A percentile compares a stretch with the other conserved stretches of the same genome.
These are phyloP conservation scores for Plasmopara muralis DNA, from an alignment of 352 stramenopile genomes.

Conservation along the genomic window DNA sequence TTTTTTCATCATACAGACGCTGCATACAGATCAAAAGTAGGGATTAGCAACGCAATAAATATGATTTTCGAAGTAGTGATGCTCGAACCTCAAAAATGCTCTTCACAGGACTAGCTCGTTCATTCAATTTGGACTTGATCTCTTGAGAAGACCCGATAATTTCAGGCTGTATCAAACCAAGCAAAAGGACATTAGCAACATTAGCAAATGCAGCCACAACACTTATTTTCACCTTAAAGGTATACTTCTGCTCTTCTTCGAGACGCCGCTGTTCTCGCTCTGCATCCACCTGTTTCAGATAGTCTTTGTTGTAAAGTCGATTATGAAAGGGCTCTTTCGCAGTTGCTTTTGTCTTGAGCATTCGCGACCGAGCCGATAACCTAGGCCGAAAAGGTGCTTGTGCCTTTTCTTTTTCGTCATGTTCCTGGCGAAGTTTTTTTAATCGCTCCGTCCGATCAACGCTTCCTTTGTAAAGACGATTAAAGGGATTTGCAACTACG, in stretches of 20 bases:
- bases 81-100: conserved; percentile 72
- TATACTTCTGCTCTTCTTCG: conserved; percentile 60
- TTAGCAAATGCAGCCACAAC: not conserved
- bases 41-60: conserved; percentile 14
- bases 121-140: conserved; percentile 55
- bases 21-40: conserved; percentile 17
- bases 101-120: conserved; percentile 49
- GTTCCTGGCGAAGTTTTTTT: conserved; percentile 58
- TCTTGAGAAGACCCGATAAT: conserved; percentile 47
- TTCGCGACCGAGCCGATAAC: conserved; percentile 24
- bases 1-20: conserved; percentile 75
- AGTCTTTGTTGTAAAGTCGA: conserved; percentile 70
- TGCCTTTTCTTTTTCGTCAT: conserved; percentile 51
- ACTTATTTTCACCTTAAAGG: conserved; percentile 57
- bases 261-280: conserved; percentile 69
- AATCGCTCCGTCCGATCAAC: conserved; percentile 53
- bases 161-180: conserved; percentile 34
- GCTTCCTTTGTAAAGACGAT: conserved; percentile 63
- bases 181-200: conserved; percentile 10
- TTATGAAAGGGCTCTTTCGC: conserved; percentile 66
- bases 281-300: conserved; percentile 53
- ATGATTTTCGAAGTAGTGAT: conserved; percentile 2
- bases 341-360: conserved; percentile 18
- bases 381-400: conserved; percentile 63
- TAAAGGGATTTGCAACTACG: conserved; percentile 36